Percentiles rank a stretch among this genome's conserved stretches.
Evolutionary conservation across 169 alveolate species (phyloP).

Genomic region (Miamiensis avidus): DNA sequence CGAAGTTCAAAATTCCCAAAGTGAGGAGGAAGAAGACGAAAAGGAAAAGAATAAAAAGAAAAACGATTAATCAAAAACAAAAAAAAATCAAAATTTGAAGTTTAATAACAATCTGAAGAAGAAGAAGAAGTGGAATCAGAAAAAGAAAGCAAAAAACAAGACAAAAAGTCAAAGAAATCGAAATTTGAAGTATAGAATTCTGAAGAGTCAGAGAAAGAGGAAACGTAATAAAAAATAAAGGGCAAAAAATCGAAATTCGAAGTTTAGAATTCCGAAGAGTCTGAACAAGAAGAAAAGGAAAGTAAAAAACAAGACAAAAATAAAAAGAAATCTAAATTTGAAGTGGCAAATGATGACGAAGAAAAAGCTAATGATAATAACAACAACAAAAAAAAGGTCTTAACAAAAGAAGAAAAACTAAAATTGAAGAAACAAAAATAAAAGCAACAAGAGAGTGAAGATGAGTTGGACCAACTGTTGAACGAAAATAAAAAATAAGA

Average conservation of each 20-base stretch:
- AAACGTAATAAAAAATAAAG: too few species aligned
- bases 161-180: not conserved
- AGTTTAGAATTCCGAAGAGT: not conserved
- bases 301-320: slow-evolving; percentile 6
- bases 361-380: slow-evolving; percentile 32
- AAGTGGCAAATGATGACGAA: slow-evolving; percentile 44
- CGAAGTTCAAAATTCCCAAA: not conserved
- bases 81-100: not conserved
- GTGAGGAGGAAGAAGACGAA: not conserved
- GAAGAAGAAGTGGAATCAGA: not conserved
- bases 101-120: not conserved
- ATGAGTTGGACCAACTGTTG: slow-evolving; percentile 2
- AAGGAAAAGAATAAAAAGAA: not conserved
- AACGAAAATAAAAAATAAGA: slow-evolving; percentile 8
- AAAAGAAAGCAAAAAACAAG: not conserved
- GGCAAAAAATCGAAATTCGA: not conserved
- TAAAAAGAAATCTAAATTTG: slow-evolving; percentile 49
- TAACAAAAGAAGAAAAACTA: slow-evolving; percentile 34
- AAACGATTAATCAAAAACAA: not conserved
- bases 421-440: slow-evolving; percentile 21
- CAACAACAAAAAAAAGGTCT: slow-evolving; percentile 22
- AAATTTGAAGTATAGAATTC: not conserved
- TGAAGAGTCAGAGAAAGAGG: not conserved
- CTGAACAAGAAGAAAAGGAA: too few species aligned
- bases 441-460: slow-evolving; percentile 17